Evolutionary conservation across 371 early-diverging fungal genomes (phyloP), one percentile per base, ranked within the genome.

Genomic region (Mortierella sp.): DNA sequence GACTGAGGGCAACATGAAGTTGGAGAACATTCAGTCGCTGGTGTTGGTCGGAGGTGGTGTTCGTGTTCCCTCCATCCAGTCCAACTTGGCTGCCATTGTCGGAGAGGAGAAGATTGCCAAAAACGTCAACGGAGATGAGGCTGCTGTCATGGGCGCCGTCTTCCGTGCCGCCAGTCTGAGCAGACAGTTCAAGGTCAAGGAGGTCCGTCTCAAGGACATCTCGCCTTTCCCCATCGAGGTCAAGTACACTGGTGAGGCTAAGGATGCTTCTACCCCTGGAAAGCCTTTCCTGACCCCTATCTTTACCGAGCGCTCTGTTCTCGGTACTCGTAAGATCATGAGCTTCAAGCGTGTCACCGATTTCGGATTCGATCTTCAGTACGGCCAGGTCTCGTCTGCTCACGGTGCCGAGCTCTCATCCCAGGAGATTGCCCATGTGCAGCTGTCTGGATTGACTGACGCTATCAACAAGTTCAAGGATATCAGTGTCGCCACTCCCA

Each of bases 121-220:
- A 88, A 96, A 95, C 73, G 93, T 99, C 37, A 97, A 99, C 79
- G 95, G 91, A 41, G 99, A 99, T 79, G 99, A 99, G 87, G 97
- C 99, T 19, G 96, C 96, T 47, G 98, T 96, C n/a, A 85, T 97
- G 81, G 96, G 95, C 70, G 98, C 98, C 55, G 96, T 93, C 11
- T 96, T 97, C 89, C 93, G 93, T 71, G 97, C 95, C 34, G 99
- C 99, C 10, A 87, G 91, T 29, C 86, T 96, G 48, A 95, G 95
- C 83, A 91, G 93, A 70, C 95, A 94, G 78, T 98, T 98, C 89
- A 91, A 92, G 80, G 94, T 97, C 48, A 91, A 93, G 76, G 94
- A 96, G 73, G 94, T 98, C 70, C 89, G 88, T 65, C 89, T 99
- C 71, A 95, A 95, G 86, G 98, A 98, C 76, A 80, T 95, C 26